Percentiles rank a stretch among this genome's conserved stretches.
phyloP scores from a whole-genome alignment of 2,329 filamentous ascomycete species.

The Ceratocystis destructans region DNA sequence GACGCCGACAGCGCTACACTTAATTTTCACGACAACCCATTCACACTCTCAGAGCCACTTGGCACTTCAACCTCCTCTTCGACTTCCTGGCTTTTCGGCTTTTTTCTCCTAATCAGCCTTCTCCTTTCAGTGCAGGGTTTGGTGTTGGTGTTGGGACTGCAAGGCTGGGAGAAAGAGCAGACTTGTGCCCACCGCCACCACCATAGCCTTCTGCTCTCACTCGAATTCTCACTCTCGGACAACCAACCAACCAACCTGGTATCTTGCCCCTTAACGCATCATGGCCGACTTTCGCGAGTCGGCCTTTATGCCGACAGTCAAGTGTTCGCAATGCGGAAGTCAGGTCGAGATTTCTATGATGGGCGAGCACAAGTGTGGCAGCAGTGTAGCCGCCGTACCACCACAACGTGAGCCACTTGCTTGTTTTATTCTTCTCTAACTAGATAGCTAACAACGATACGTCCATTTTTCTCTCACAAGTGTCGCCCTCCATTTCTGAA shows the following conservation, averaged over 20 bases:
- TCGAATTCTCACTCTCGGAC: background rate
- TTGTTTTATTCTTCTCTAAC: background rate
- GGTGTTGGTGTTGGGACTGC: background rate
- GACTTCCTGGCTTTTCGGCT: background rate
- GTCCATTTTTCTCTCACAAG: background rate
- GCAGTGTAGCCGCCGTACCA: conserved; percentile 8
- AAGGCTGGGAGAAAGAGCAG: background rate
- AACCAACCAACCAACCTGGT: background rate
- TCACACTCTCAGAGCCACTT: background rate
- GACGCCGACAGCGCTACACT: too few relatives aligned
- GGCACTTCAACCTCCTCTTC: background rate
- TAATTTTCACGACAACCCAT: too few relatives aligned
- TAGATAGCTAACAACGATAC: background rate
- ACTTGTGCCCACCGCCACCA: background rate
- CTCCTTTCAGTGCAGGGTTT: background rate
- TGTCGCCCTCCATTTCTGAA: conserved; percentile 14
- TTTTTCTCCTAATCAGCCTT: background rate
- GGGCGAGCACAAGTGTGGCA: conserved; percentile 64
- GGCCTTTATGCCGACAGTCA: conserved; percentile 67
- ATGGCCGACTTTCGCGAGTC: conserved; percentile 41
- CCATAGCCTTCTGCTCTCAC: background rate
- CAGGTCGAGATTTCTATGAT: conserved; percentile 75
- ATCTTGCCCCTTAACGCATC: background rate
- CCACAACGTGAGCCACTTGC: conserved; percentile 24
- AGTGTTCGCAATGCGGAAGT: conserved; percentile 66